Evolutionary conservation across 73 alveolate genomes (phyloP).

Genomic region (Tetrahymena thermophila): DNA sequence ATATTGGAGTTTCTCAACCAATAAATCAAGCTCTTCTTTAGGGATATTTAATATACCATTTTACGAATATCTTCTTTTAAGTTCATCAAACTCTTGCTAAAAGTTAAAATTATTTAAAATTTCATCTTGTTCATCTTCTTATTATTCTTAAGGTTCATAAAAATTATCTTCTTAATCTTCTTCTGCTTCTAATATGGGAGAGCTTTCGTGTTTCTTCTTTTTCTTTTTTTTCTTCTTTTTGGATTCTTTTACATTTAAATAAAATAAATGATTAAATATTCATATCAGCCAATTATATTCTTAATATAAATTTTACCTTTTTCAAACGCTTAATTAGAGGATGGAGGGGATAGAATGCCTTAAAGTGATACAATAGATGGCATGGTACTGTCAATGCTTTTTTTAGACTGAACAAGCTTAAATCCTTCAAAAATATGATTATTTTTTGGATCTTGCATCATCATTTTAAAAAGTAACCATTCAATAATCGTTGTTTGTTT

Average conservation of each 20-base stretch:
- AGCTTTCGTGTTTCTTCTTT: not conserved
- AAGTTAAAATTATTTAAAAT: not conserved
- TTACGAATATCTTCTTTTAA: not conserved
- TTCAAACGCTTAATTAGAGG: not conserved
- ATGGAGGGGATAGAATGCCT: not conserved
- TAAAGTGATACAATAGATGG: not conserved
- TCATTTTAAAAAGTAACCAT: not conserved
- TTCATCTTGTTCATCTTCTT: not conserved
- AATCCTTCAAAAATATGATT: not conserved
- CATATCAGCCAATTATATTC: too few species aligned
- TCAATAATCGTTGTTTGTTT: not conserved
- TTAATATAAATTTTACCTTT: not conserved
- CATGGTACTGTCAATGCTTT: not conserved
- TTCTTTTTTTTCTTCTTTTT: not conserved
- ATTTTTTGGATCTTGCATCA: not conserved
- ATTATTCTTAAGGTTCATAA: not conserved
- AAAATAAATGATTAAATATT: not conserved
- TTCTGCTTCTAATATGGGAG: not conserved
- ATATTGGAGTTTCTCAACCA: not conserved
- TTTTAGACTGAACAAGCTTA: not conserved
- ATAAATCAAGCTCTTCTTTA: not conserved
- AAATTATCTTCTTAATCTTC: not conserved
- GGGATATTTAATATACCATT: not conserved
- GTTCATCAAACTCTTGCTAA: not conserved
- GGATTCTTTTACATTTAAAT: not conserved